Conservation (phyloP, 345 rosid genomes). For the Moricandia arvensis region DNA sequence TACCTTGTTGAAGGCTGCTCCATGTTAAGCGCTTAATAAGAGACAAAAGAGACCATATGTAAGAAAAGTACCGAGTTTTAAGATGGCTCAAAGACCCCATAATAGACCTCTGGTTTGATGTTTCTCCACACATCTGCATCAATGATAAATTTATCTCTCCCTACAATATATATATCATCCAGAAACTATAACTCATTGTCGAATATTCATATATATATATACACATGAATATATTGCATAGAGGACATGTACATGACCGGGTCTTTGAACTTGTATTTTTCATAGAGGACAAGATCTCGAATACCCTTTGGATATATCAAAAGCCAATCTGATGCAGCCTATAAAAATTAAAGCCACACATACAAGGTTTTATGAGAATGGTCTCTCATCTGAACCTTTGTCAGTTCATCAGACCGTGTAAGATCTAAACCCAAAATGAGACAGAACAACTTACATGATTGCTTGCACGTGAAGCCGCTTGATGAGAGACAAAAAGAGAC, state of each 20-base stretch:
- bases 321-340: slow-evolving; percentile 58
- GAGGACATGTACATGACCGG: slow-evolving; percentile 54
- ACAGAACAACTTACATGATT: too few relatives aligned
- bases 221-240: too few relatives aligned
- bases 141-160: slow-evolving; percentile 36
- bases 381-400: not conserved
- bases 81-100: too few relatives aligned
- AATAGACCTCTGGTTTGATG: too few relatives aligned
- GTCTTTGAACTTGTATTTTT: slow-evolving; percentile 46
- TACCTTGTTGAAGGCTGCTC: too few relatives aligned
- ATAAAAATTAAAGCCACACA: not conserved
- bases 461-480: too few relatives aligned
- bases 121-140: too few relatives aligned
- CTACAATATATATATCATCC: slow-evolving; percentile 18
- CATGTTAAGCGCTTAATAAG: too few relatives aligned
- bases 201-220: not conserved
- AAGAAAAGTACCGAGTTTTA: too few relatives aligned
- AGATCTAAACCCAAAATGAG: not conserved
- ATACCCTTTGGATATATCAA: slow-evolving; percentile 57
- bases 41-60: too few relatives aligned
- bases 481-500: too few relatives aligned
- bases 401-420: not conserved
- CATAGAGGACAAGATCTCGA: slow-evolving; percentile 42
- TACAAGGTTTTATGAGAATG: not conserved
- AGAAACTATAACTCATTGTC: not conserved